Percentiles rank a stretch among this genome's conserved stretches.
These are phyloP conservation scores for Plantago elongata DNA, from an alignment of 257 asterid species.

Conservation along the genomic window DNA sequence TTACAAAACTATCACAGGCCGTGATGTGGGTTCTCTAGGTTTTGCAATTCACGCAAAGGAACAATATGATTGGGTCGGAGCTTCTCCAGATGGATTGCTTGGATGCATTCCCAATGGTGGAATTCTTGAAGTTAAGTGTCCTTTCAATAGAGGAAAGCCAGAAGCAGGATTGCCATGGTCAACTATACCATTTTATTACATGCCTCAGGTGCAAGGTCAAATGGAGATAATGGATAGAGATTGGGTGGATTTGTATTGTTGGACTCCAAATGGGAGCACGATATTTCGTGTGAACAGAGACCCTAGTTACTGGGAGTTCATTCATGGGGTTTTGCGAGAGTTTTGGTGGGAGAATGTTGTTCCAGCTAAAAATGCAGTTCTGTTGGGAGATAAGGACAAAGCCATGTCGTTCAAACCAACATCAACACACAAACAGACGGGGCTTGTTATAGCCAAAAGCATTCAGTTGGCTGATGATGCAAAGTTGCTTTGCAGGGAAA, in stretches of 20 bases:
- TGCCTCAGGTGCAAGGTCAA: slow-evolving; percentile 98
- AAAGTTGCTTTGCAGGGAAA: slow-evolving; percentile 79
- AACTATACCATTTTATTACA: slow-evolving; percentile 78
- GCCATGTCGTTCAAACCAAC: slow-evolving; percentile 57
- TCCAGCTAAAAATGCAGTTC: slow-evolving; percentile 75
- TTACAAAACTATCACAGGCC: slow-evolving; percentile 81
- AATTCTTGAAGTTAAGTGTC: slow-evolving; percentile 91
- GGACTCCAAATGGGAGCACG: slow-evolving; percentile 92
- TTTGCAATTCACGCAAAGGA: slow-evolving; percentile 76
- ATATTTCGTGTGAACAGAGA: slow-evolving; percentile 74
- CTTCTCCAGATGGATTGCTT: slow-evolving; percentile 90
- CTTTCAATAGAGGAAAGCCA: slow-evolving; percentile 86
- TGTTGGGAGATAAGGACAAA: slow-evolving; percentile 61
- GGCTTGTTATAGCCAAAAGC: slow-evolving; percentile 66
- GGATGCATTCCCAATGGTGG: slow-evolving; percentile 67
- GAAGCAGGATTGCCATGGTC: slow-evolving; percentile 78
- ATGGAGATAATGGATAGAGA: slow-evolving; percentile 93
- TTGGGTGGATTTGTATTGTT: slow-evolving; percentile 91
- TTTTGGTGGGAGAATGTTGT: slow-evolving; percentile 96
- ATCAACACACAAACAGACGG: slow-evolving; percentile 65
- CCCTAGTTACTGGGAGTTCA: slow-evolving; percentile 64
- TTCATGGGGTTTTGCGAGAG: slow-evolving; percentile 62
- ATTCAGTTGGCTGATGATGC: slow-evolving; percentile 63
- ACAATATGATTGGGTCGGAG: slow-evolving; percentile 71
- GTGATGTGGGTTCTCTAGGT: slow-evolving; percentile 67